A percentile compares a stretch with the other conserved stretches of the same genome.
phyloP scores from a whole-genome alignment of 495 filamentous ascomycete species.

The Platismatia glauca region DNA sequence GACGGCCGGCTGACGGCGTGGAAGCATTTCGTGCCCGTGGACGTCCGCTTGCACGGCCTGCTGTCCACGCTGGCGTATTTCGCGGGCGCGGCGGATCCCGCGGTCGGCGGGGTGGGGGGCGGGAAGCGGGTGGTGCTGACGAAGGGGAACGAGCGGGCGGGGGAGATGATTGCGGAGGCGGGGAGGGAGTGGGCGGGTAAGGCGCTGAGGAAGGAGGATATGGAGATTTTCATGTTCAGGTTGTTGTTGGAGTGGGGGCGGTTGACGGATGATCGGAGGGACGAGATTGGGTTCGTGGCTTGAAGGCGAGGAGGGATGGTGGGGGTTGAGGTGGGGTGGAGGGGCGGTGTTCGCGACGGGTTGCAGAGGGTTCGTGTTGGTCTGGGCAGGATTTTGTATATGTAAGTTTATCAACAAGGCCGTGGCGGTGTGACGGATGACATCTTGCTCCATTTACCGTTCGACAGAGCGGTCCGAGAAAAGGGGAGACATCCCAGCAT shows the following conservation, averaged over 20 bases:
- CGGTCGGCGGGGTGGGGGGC: slow-evolving; percentile 30
- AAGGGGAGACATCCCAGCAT: no score
- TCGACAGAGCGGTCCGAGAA: no score
- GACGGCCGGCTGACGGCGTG: slow-evolving; percentile 61
- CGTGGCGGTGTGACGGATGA: no score
- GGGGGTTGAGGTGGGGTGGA: neutral
- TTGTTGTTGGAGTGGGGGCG: slow-evolving; percentile 69
- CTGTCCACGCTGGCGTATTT: slow-evolving; percentile 62
- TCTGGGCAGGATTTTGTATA: no score
- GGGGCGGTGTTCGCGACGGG: neutral
- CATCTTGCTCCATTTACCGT: no score
- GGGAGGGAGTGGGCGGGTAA: slow-evolving; percentile 56
- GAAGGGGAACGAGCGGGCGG: slow-evolving; percentile 34
- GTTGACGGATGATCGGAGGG: slow-evolving; percentile 52
- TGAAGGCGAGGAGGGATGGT: neutral
- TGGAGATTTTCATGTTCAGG: slow-evolving; percentile 75
- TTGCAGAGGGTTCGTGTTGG: neutral
- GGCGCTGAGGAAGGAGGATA: slow-evolving; percentile 67
- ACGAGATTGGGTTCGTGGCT: slow-evolving; percentile 44
- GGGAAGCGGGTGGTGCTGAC: slow-evolving; percentile 27
- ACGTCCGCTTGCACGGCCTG: slow-evolving; percentile 56
- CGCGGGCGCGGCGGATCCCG: slow-evolving; percentile 30
- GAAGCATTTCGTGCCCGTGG: slow-evolving; percentile 71
- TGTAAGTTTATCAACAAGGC: no score
- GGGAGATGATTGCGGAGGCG: slow-evolving; percentile 54